Evolutionary conservation across 2,329 filamentous ascomycete species (phyloP), one percentile per base, ranked within the genome.

Genomic region (Trichoderma oligosporum): DNA sequence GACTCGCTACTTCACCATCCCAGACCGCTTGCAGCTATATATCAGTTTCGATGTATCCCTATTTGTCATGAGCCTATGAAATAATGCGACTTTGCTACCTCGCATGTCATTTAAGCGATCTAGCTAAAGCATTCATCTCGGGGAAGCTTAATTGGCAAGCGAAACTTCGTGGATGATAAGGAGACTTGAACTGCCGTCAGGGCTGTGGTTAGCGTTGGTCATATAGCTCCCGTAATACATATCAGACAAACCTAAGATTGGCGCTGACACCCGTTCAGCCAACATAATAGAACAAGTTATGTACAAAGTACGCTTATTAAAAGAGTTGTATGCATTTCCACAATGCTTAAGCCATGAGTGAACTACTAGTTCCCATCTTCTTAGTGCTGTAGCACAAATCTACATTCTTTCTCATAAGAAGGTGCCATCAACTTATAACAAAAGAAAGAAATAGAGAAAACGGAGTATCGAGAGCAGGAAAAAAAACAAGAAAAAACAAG

Each of bases 21-120:
- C 31, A 55, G 52, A 55, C 52, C 52, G 52, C 52, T 55, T 55
- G 52, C 52, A 55, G 52, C 41, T 55, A 25, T 55, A 45, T 45
- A 55, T 55, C 52, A 55, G 52, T 46, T n/a, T 55, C 42, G 42
- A 55, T 45, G 41, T 29, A 27, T 54, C 52, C 42, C 29, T 29
- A 38, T 38, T 45, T 11, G 41, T 38, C 14, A 54, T 54, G 49
- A 41, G 33, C 12, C 31, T 38, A 31, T 55, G 41, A 35, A 29
- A 55, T 39, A 45, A 39, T 46, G 31, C 52, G 52, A 55, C 52
- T 55, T 41, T 55, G 31, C 22, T 55, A 29, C 41, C 41, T 44
- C 42, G 52, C 52, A 46, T 55, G 42, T 38, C 41, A 55, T 38
- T 45, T 20, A 46, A 38, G 22, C 38, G 25, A 20, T 29, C 49